phyloP scores from a whole-genome alignment of 345 rosid species.

The Boechera retrofracta region DNA sequence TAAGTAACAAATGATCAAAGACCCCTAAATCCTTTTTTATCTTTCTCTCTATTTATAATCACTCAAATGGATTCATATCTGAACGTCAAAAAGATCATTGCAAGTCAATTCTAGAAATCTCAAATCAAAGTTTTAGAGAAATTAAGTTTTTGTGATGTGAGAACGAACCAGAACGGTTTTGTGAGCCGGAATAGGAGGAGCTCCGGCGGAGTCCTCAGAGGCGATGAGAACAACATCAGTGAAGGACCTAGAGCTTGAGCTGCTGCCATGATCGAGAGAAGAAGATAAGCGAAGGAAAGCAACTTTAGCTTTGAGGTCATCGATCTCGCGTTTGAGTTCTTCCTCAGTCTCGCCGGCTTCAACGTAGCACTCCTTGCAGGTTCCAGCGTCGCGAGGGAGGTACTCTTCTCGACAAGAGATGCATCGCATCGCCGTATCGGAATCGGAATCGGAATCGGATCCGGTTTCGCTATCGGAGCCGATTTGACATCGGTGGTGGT shows the following conservation, averaged over 20 bases:
- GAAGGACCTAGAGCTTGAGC: constrained; percentile 43
- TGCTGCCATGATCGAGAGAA: constrained; percentile 46
- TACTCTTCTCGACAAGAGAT: constrained; percentile 71
- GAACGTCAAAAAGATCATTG: background rate
- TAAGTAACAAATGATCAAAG: background rate
- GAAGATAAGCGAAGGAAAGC: constrained; percentile 64
- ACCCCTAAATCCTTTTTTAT: too few species aligned
- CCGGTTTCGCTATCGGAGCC: constrained; percentile 39
- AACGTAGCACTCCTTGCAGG: constrained; percentile 70
- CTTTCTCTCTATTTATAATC: too few species aligned
- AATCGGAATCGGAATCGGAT: constrained; percentile 35
- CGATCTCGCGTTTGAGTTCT: constrained; percentile 79
- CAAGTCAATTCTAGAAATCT: background rate
- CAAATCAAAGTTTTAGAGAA: background rate
- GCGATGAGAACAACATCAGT: constrained; percentile 74
- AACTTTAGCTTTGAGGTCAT: constrained; percentile 74
- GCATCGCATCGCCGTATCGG: constrained; percentile 58
- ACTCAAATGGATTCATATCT: background rate
- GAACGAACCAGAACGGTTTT: constrained; percentile 67
- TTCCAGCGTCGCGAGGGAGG: constrained; percentile 56
- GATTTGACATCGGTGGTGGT: constrained; percentile 22
- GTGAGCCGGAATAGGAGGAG: constrained; percentile 63
- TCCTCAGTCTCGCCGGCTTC: constrained; percentile 68
- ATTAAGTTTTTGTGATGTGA: background rate
- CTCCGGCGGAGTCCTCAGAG: constrained; percentile 49